Base-by-base conservation (phyloP, 1,284 basidiomycete species). In the Microbotryomycetes sp. region DNA sequence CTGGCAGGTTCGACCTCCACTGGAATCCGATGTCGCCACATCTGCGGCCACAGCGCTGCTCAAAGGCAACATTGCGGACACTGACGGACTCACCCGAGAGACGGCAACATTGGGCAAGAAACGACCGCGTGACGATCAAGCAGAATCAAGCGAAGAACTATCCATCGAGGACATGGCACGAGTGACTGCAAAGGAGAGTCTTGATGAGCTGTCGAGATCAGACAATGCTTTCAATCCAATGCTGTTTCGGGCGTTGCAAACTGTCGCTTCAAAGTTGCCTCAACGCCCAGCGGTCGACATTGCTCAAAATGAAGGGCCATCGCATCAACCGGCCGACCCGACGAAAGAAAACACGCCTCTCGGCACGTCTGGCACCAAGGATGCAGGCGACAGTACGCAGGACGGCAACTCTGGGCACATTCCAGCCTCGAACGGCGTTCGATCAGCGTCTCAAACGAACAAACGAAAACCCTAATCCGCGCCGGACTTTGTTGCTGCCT, bases 161-260 rank as follows among this genome's bases (percentile, higher is more conserved):
- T 25, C 3, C 15, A 25, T 31, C 30, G 51, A 50, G 16, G 22
- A 2, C 7, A 26, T 22, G 12, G 29, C 31, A 3, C 29, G n/a
- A 4, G 42, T 28, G 6, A 14, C 6, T 29, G 23, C 23, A 1
- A 15, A 32, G 12, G 56, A 42, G 3, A 60, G 45, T n/a, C n/a
- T n/a, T 22, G 56, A 52, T 9, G 56, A 59, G 12, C 4, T 29
- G 14, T 48, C 52, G 2, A 45, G 62, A 12, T 56, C 54, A 4
- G 28, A 31, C 19, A 64, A 64, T 19, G 56, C 62, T 47, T 64
- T 69, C 53, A 71, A 71, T 54, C 68, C 70, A 14, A 48, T 68
- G 29, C 51, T 71, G 26, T 67, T 69, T 22, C 60, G 63, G 19
- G 69, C 70, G 46, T n/a, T 71, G 51, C 64, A 67, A 25, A 23